Percentiles rank a stretch among this genome's conserved stretches.
These are phyloP conservation scores for Morella rubra DNA, from an alignment of 306 rosid species.

Conservation along the genomic window DNA sequence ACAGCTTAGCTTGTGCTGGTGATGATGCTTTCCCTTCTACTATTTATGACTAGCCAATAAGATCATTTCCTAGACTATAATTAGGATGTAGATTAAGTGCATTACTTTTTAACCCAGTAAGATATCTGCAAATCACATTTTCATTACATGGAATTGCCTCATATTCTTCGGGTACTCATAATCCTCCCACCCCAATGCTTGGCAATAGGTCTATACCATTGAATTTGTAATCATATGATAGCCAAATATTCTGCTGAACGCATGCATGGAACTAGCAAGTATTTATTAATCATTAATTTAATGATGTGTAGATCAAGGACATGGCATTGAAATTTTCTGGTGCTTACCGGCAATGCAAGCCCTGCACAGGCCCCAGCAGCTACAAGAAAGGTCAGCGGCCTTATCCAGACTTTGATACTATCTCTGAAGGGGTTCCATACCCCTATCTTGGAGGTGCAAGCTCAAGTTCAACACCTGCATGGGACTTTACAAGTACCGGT, in stretches of 20 bases:
- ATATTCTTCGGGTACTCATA: neutral
- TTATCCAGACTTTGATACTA: constrained; percentile 47
- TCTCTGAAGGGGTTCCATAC: constrained; percentile 61
- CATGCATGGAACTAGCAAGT: neutral
- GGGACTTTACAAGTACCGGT: constrained; percentile 64
- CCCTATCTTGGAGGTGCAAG: constrained; percentile 78
- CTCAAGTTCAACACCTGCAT: constrained; percentile 81
- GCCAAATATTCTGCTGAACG: neutral
- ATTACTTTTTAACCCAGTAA: neutral
- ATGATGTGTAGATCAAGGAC: constrained; percentile 71
- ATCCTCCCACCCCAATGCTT: neutral
- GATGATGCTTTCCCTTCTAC: neutral
- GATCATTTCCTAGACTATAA: neutral
- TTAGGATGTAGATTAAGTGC: neutral
- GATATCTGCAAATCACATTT: neutral
- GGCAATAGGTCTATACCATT: neutral
- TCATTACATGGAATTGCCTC: neutral
- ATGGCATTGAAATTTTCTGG: constrained; percentile 86
- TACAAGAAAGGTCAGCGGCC: constrained; percentile 61
- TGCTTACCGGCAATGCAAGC: constrained; percentile 66
- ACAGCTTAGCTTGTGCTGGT: neutral
- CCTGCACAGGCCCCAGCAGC: constrained; percentile 68
- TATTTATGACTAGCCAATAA: neutral
- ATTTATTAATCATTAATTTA: neutral
- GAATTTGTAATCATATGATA: neutral